Evolutionary conservation across 768 basidiomycete genomes (phyloP).

Genomic region (Suillus occidentalis): DNA sequence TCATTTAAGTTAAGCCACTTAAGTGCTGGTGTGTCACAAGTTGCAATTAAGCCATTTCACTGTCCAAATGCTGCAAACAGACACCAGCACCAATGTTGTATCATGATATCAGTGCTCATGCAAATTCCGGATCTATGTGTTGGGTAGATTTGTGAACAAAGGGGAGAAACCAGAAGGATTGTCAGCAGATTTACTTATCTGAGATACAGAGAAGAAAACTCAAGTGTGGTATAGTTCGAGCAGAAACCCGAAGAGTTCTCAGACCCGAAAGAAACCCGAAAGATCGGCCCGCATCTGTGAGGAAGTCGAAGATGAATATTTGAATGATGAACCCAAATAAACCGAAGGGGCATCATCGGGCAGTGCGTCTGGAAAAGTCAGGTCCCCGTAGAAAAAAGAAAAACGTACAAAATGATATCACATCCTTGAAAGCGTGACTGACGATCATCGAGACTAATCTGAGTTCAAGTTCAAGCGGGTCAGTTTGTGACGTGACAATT

Average conservation of each 20-base stretch:
- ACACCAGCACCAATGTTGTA: background rate
- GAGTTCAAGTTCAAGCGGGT: no score
- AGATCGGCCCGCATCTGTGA: background rate
- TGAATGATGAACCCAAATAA: background rate
- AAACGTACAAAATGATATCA: background rate
- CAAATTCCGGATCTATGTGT: background rate
- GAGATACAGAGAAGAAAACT: background rate
- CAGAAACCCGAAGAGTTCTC: background rate
- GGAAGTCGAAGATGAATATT: background rate
- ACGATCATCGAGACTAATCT: no score
- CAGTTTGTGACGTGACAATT: conserved; percentile 21
- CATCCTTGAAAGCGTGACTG: background rate
- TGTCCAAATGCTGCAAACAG: background rate
- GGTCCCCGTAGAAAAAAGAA: background rate
- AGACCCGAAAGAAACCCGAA: background rate
- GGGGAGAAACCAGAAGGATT: background rate
- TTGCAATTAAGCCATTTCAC: background rate
- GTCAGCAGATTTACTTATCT: background rate
- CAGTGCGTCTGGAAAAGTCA: background rate
- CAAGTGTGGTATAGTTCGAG: background rate
- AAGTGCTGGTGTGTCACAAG: no score
- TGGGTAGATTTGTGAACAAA: background rate
- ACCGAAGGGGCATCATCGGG: background rate
- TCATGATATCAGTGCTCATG: background rate
- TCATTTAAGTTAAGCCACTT: background rate